Evolutionary conservation across 129 eudicot genomes (phyloP), one percentile per base, ranked within the genome.

Genomic region (Saussurea involucrata): DNA sequence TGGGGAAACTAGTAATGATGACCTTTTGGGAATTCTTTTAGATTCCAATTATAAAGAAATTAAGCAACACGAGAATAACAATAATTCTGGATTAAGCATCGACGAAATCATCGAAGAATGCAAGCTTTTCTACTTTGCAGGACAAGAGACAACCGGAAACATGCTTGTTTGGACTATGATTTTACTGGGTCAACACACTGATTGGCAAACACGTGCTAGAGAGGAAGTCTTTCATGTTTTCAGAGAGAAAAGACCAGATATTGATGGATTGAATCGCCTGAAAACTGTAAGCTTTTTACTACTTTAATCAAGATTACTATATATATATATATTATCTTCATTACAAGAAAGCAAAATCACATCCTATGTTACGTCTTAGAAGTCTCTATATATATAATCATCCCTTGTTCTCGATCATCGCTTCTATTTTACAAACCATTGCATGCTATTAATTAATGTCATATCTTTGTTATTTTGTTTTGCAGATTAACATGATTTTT

Each of bases 401-500:
- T 49, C 21, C 58, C 8, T 49, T 49, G 7, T 49, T 49, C 17
- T n/a, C n/a, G n/a, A n/a, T n/a, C 58, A 17, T 49, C 6, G 17
- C 58, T 17, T 15, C 3, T 53, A 53, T 53, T 40, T 22, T 53
- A 49, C 61, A n/a, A 53, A 2, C n/a, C 22, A n/a, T 53, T 53
- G n/a, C 61, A 53, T 53, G 22, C n/a, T 15, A 0, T 40, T 40
- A 40, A 53, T 5, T 53, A 17, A 53, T 53, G 15, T 7, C n/a
- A 29, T 17, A 53, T 53, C 22, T n/a, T 6, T 18, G 21, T 53
- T 5, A 53, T 53, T n/a, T 5, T 1, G 61, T 53, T 53, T 53
- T 53, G 9, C 36, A 79, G 83, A 71, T 79, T 53, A 71, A 21
- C 15, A 79, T 79, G 83, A 79, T 79, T 58, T 44, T 79, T 15